Percentiles rank a stretch among this genome's conserved stretches.
Evolutionary conservation across 345 rosid species (phyloP).

Genomic region (Rhodamnia argentea): DNA sequence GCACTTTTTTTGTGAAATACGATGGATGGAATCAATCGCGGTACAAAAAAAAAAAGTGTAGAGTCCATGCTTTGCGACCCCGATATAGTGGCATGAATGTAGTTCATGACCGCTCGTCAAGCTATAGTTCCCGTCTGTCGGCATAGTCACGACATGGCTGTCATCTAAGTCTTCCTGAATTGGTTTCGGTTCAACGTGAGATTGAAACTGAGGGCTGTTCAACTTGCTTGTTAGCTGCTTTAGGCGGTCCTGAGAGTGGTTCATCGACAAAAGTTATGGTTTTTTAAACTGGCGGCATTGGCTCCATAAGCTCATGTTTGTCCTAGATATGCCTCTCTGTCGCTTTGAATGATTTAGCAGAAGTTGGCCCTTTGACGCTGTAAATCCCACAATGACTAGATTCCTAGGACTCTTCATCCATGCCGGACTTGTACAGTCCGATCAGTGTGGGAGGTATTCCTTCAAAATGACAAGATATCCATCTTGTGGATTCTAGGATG

Average conservation of each 20-base stretch:
- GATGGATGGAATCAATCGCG: not conserved
- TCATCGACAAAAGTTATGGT: not conserved
- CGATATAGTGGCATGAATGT: not conserved
- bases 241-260: not conserved
- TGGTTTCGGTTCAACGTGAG: not conserved
- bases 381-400: not conserved
- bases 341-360: not conserved
- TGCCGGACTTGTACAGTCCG: not conserved
- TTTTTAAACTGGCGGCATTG: not conserved
- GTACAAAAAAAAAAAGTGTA: not conserved
- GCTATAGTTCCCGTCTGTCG: not conserved
- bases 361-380: not conserved
- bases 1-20: not conserved
- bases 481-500: not conserved
- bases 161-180: not conserved
- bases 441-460: not conserved
- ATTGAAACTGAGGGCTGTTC: not conserved
- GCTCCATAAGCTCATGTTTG: not conserved
- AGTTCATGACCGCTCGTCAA: not conserved
- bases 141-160: not conserved
- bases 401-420: not conserved
- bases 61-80: not conserved
- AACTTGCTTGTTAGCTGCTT: not conserved
- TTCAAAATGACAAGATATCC: not conserved
- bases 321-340: not conserved